phyloP scores from a whole-genome alignment of 139 green algal species.

The Astrephomene gubernaculifera region DNA sequence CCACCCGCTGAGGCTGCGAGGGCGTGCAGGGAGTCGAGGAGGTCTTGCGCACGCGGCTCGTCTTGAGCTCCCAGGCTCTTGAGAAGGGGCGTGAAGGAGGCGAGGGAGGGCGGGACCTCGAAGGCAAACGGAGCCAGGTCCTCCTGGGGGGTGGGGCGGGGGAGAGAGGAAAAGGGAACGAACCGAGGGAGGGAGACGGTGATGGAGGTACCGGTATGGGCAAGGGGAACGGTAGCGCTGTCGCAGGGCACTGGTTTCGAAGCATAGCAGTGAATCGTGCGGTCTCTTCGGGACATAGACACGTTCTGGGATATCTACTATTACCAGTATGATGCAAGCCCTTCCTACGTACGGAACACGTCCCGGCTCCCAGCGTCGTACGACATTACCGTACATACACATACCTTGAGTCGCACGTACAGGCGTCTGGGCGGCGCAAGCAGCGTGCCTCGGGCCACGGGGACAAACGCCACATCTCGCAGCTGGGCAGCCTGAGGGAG shows the following conservation, averaged over 20 bases:
- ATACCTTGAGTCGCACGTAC: slow-evolving; percentile 62
- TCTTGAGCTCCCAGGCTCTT: slow-evolving; percentile 64
- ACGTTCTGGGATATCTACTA: no score
- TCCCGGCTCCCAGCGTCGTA: no score
- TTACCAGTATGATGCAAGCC: no score
- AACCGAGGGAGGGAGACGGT: no score
- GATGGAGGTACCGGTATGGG: no score
- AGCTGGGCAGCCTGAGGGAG: slow-evolving; percentile 46
- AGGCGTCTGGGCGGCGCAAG: slow-evolving; percentile 64
- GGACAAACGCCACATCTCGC: slow-evolving; percentile 59
- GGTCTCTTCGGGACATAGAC: no score
- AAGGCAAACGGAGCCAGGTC: slow-evolving; percentile 77
- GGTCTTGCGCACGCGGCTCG: slow-evolving; percentile 48
- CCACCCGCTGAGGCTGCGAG: slow-evolving; percentile 4
- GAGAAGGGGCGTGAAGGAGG: slow-evolving; percentile 58
- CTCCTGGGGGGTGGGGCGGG: background rate
- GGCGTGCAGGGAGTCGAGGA: slow-evolving; percentile 45
- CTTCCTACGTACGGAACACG: no score
- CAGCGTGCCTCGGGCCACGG: slow-evolving; percentile 69
- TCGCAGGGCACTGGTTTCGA: no score
- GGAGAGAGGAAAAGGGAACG: background rate
- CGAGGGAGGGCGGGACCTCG: slow-evolving; percentile 66
- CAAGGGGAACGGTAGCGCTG: no score
- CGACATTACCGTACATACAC: no score
- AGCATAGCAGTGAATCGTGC: no score